These are phyloP conservation scores for Aethionema arabicum DNA, from an alignment of 345 rosid genomes.

Conservation along the genomic window DNA sequence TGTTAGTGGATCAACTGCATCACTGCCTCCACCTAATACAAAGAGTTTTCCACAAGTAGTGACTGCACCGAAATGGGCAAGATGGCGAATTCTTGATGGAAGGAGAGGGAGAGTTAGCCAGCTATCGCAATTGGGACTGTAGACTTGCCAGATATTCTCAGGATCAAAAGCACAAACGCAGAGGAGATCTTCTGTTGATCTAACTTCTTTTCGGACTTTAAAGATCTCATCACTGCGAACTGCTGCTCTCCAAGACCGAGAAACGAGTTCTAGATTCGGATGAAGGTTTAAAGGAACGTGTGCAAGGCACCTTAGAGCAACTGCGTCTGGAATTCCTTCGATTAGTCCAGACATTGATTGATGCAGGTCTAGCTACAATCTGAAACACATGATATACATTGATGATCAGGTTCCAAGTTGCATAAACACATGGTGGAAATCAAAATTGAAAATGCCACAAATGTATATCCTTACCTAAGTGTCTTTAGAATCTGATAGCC, in stretches of 20 bases:
- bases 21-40: slow-evolving; percentile 96
- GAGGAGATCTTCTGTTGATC: slow-evolving; percentile 65
- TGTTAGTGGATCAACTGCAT: slow-evolving; percentile 82
- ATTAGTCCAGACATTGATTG: slow-evolving; percentile 74
- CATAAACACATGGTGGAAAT: too few species aligned
- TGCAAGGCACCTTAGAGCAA: slow-evolving; percentile 92
- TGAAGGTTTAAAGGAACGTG: slow-evolving; percentile 70
- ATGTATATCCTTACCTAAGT: too few species aligned
- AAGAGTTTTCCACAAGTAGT: slow-evolving; percentile 65
- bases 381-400: slow-evolving; percentile 14
- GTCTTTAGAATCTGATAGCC: too few species aligned
- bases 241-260: slow-evolving; percentile 89
- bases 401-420: background rate
- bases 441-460: too few species aligned
- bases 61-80: slow-evolving; percentile 80
- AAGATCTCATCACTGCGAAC: slow-evolving; percentile 71
- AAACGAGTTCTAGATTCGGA: slow-evolving; percentile 84
- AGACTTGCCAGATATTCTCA: slow-evolving; percentile 93
- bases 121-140: slow-evolving; percentile 71
- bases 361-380: background rate
- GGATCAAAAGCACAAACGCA: slow-evolving; percentile 91
- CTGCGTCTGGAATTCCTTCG: slow-evolving; percentile 91
- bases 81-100: slow-evolving; percentile 81
- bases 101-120: slow-evolving; percentile 94
- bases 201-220: slow-evolving; percentile 68